A percentile compares a stretch with the other conserved stretches of the same genome.
These are phyloP conservation scores for Imleria badia DNA, from an alignment of 768 basidiomycete species.

Conservation along the genomic window DNA sequence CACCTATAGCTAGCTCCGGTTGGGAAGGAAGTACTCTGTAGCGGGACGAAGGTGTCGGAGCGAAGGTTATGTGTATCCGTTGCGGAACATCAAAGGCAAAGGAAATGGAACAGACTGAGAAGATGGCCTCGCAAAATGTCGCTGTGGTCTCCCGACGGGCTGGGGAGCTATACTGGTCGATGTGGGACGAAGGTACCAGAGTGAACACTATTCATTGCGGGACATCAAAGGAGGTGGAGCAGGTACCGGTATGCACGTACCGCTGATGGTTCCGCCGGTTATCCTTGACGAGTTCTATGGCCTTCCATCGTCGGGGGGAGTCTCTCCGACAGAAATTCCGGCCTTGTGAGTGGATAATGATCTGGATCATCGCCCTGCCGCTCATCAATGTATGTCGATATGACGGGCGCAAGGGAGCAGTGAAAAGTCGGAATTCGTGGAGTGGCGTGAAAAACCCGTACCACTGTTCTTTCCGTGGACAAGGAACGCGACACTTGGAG, in stretches of 20 bases:
- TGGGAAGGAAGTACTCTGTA: conserved; percentile 37
- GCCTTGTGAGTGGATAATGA: background rate
- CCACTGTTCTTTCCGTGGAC: background rate
- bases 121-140: conserved; percentile 15
- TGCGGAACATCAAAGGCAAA: conserved; percentile 58
- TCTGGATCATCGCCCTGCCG: background rate
- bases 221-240: conserved; percentile 3
- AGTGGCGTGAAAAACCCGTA: background rate
- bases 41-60: conserved; percentile 42
- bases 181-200: too few species aligned
- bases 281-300: conserved; percentile 2
- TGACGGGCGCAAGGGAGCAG: background rate
- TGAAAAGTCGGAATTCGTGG: conserved; percentile 1
- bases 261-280: conserved; percentile 7
- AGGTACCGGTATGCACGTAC: conserved; percentile 48
- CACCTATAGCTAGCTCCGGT: conserved; percentile 13
- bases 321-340: background rate
- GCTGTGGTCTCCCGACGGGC: conserved; percentile 33
- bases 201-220: too few species aligned
- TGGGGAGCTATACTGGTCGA: background rate
- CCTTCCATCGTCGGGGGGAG: background rate
- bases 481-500: background rate
- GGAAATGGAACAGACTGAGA: conserved; percentile 43
- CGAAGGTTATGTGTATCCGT: conserved; percentile 54
- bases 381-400: background rate